phyloP scores from a whole-genome alignment of 1,284 basidiomycete species.

The Melampsora larici-populina region DNA sequence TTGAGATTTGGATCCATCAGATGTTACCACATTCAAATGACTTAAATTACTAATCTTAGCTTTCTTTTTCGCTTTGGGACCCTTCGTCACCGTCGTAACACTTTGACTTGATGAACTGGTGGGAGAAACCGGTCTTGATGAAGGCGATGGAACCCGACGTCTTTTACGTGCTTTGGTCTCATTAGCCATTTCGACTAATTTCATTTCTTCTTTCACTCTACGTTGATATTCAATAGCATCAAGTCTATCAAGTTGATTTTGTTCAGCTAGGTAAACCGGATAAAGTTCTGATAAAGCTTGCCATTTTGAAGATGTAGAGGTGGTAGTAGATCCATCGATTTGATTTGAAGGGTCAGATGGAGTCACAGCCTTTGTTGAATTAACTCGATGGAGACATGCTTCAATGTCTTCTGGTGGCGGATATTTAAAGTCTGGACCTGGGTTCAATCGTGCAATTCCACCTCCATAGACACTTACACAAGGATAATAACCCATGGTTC shows the following conservation, averaged over 20 bases:
- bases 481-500: constrained; percentile 90
- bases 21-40: background rate
- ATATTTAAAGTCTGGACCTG: constrained; percentile 78
- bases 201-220: background rate
- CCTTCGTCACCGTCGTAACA: background rate
- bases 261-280: constrained; percentile 34
- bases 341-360: background rate
- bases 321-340: background rate
- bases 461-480: constrained; percentile 90
- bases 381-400: background rate
- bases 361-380: background rate
- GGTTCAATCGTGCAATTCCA: constrained; percentile 77
- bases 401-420: constrained; percentile 59
- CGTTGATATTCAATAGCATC: constrained; percentile 21
- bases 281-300: constrained; percentile 35
- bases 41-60: background rate
- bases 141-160: background rate
- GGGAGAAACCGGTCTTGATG: background rate
- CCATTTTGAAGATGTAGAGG: background rate
- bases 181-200: constrained; percentile 2
- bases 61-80: constrained; percentile 32
- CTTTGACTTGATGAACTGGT: background rate
- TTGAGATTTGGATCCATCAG: background rate
- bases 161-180: constrained; percentile 23
- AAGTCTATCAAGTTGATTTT: constrained; percentile 28